A percentile compares a stretch with the other conserved stretches of the same genome.
Conservation (phyloP, 345 rosid genomes). For the Ailanthus altissimus region DNA sequence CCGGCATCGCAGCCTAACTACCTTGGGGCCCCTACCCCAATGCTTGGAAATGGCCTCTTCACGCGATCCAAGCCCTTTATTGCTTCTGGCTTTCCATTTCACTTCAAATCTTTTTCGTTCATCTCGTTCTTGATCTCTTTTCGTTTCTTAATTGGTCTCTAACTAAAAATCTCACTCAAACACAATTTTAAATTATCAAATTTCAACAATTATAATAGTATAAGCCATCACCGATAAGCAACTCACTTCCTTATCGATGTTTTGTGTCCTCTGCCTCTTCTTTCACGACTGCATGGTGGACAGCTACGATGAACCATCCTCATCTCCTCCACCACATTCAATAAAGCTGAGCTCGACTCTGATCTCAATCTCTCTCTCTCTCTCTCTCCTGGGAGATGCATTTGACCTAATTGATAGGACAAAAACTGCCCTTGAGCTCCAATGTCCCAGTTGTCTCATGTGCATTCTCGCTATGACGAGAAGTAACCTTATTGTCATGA, state of each 20-base stretch:
- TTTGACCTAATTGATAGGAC: slow-evolving; percentile 58
- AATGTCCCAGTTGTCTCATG: slow-evolving; percentile 75
- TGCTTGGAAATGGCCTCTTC: too few species aligned
- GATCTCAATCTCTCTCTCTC: slow-evolving; percentile 59
- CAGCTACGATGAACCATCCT: slow-evolving; percentile 71
- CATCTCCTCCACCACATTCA: slow-evolving; percentile 56
- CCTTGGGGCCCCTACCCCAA: too few species aligned
- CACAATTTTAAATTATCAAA: too few species aligned
- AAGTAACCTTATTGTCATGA: slow-evolving; percentile 62
- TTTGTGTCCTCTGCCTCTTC: slow-evolving; percentile 63
- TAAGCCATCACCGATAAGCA: slow-evolving; percentile 51
- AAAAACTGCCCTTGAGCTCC: slow-evolving; percentile 68
- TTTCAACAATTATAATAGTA: slow-evolving; percentile 45
- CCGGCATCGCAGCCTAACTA: too few species aligned
- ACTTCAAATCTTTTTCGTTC: too few species aligned
- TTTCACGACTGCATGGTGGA: slow-evolving; percentile 78
- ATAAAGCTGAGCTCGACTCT: slow-evolving; percentile 60
- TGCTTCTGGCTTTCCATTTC: too few species aligned
- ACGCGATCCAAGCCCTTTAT: too few species aligned
- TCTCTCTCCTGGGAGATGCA: slow-evolving; percentile 80
- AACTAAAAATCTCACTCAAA: too few species aligned
- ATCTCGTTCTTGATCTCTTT: too few species aligned
- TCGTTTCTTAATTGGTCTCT: too few species aligned
- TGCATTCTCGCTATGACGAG: slow-evolving; percentile 58
- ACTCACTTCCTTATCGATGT: slow-evolving; percentile 36